Percentiles rank a stretch among this genome's conserved stretches.
These are phyloP conservation scores for Carpinus viminea DNA, from an alignment of 306 rosid genomes.

Conservation along the genomic window DNA sequence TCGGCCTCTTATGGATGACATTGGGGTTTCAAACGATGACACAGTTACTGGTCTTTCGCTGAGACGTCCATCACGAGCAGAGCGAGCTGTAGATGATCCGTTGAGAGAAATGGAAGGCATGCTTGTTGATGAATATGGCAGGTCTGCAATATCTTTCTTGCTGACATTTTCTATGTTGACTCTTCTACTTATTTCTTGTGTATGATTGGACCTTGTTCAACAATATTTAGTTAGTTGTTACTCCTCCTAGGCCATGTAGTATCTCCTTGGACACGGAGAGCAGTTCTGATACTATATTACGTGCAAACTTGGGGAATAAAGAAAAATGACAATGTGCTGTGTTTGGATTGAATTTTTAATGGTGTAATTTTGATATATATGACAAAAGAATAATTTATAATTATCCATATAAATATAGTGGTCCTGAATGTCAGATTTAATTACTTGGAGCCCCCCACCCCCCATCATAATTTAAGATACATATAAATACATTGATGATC, in stretches of 20 bases:
- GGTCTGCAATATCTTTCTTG: conserved; percentile 50
- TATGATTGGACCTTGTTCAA: conserved; percentile 2
- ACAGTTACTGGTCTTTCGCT: conserved; percentile 56
- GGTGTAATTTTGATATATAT: not conserved
- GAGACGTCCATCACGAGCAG: conserved; percentile 96
- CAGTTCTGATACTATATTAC: not conserved
- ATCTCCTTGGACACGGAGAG: not conserved
- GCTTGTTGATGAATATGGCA: conserved; percentile 99
- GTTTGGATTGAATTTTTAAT: not conserved
- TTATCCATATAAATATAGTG: not conserved
- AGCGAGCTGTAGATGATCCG: conserved; percentile 96
- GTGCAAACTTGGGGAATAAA: not conserved
- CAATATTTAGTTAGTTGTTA: not conserved
- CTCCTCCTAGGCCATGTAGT: not conserved
- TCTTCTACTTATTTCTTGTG: not conserved
- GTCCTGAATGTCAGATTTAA: not conserved
- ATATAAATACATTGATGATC: not conserved
- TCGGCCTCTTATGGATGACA: conserved; percentile 87
- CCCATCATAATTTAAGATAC: not conserved
- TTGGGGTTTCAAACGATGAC: conserved; percentile 88
- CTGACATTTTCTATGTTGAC: not conserved
- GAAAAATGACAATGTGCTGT: not conserved
- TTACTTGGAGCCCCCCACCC: not conserved
- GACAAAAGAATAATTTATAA: not conserved
- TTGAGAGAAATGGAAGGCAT: conserved; percentile 99